Base-by-base conservation (phyloP, 192 early-diverging fungal genomes). In the Coemansia sp. region DNA sequence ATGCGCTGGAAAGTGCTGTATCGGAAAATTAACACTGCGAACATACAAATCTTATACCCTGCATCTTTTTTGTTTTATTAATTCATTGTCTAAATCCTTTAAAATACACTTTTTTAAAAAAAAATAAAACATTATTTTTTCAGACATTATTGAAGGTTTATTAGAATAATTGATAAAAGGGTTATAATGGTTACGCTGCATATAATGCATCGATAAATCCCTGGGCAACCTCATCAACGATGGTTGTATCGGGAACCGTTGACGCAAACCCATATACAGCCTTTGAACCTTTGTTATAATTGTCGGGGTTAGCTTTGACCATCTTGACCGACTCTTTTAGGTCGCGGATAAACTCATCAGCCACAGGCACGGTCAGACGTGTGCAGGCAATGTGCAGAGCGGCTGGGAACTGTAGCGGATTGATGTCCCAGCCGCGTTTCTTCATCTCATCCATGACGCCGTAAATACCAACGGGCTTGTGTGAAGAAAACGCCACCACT, bases 191-290 rank as follows among this genome's bases (percentile, higher is more conserved):
- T 67, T 81, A 89, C 9, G 80, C 84, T 37, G 83, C 85, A 59
- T 88, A 90, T 10, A 96, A 76, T 13, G 88, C 82, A 70, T 98
- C 93, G 45, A 98, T 81, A 73, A 92, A 98, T 9, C 93, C 91
- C 34, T 77, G 64, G 33, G 89, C 85, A 25, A 98, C 89, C 58
- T 98, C 95, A 52, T 85, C 84, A 25, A 96, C 85, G 48, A 98
- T 89, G 17, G 83, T 85, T 13, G 87, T 77, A 57, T 95, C 91
- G 0, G 95, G 93, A 3, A 98, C 81, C 10, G 84, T 88, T 13
- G 93, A 88, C 10, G 93, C 92, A 69, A 92, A 91, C 27, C 95
- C 95, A 54, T 98, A 98, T 49, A 98, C 86, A 37, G 93, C 92
- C 12, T 94, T 90, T 7, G 89, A 86, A 0, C 86, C 88, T 19